Evolutionary conservation across 192 early-diverging fungal species (phyloP), one percentile per base, ranked within the genome.

Genomic region (Rhizophagus sp.): DNA sequence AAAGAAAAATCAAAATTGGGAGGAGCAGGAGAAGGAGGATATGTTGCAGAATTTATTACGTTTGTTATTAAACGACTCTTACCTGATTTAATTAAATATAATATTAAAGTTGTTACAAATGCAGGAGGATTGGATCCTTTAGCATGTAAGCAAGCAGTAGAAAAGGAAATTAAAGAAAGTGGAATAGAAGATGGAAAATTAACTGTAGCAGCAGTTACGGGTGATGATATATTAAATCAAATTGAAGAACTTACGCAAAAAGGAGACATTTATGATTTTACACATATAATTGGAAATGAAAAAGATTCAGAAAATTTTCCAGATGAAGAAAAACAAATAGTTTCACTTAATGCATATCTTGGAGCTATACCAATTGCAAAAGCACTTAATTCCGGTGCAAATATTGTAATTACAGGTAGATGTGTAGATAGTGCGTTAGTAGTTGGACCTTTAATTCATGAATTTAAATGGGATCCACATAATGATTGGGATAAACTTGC

Each of bases 371-470:
- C 85, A 9, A 86, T 92, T 65, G 87, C 88, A 3, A 76, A 82
- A 33, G 91, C 91, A 19, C 81, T 92, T 17, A 77, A 86, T 62
- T 78, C 82, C 5, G 89, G 89, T 4, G 91, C 91, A 1, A 81
- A 86, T n/a, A 92, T 92, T 72, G 85, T 92, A 27, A 87, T 92
- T 12, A 92, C 91, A 7, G 91, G 91, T 66, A 88, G 91, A 64
- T 89, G 91, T 13, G 91, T 92, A 9, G 91, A 92, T 82, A 88
- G 87, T 63, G 91, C 91, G 4, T 82, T 92, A 15, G 90, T 91
- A 7, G 76, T 92, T 66, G 91, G 88, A 39, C 90, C 91, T 2
- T 79, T 92, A 22, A 78, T 92, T 64, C 88, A 92, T 82, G 89
- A 91, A 80, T 90, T 82, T 79, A 83, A 82, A 10, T 92, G 91